Percentiles rank a stretch among this genome's conserved stretches.
phyloP scores from a whole-genome alignment of 805 yeast genomes.

The Millerozyma acaciae region DNA sequence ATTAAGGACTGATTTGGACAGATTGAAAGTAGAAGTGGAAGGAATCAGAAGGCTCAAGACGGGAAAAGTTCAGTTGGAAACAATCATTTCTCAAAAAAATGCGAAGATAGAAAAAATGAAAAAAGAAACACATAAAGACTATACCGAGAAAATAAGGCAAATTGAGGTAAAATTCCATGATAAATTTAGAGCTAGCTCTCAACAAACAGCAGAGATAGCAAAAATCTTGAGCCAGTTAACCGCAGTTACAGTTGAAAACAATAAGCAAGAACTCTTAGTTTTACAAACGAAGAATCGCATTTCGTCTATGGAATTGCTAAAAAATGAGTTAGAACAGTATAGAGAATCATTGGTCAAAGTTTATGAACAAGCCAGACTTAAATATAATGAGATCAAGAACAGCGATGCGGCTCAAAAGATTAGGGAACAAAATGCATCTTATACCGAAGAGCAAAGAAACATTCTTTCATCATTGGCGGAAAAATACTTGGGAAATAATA shows the following conservation, averaged over 20 bases:
- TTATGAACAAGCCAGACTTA: slow-evolving; percentile 30
- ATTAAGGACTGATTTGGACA: slow-evolving; percentile 5
- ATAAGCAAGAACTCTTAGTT: slow-evolving; percentile 11
- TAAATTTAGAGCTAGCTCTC: slow-evolving; percentile 15
- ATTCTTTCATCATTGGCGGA: slow-evolving; percentile 37
- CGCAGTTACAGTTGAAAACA: slow-evolving; percentile 10
- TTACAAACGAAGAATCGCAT: slow-evolving; percentile 18
- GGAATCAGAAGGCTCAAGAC: slow-evolving; percentile 9
- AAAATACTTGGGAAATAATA: slow-evolving; percentile 28
- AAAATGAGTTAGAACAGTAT: slow-evolving; percentile 22
- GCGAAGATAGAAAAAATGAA: slow-evolving; percentile 30
- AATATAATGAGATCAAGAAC: slow-evolving; percentile 37
- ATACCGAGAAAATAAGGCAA: slow-evolving; percentile 33
- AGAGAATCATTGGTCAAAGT: slow-evolving; percentile 23
- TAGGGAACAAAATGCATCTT: slow-evolving; percentile 30
- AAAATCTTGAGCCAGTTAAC: slow-evolving; percentile 19
- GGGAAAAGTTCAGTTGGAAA: slow-evolving; percentile 15
- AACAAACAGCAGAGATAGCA: slow-evolving; percentile 20
- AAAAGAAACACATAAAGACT: slow-evolving; percentile 39
- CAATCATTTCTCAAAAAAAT: slow-evolving; percentile 21
- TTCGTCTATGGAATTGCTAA: slow-evolving; percentile 19
- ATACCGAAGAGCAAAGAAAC: slow-evolving; percentile 37
- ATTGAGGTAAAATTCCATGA: slow-evolving; percentile 24
- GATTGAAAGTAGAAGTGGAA: slow-evolving; percentile 9
- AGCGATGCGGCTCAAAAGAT: slow-evolving; percentile 37